Percentiles rank a stretch among this genome's conserved stretches.
These are phyloP conservation scores for Russula olivacea DNA, from an alignment of 768 basidiomycete species.

Conservation along the genomic window DNA sequence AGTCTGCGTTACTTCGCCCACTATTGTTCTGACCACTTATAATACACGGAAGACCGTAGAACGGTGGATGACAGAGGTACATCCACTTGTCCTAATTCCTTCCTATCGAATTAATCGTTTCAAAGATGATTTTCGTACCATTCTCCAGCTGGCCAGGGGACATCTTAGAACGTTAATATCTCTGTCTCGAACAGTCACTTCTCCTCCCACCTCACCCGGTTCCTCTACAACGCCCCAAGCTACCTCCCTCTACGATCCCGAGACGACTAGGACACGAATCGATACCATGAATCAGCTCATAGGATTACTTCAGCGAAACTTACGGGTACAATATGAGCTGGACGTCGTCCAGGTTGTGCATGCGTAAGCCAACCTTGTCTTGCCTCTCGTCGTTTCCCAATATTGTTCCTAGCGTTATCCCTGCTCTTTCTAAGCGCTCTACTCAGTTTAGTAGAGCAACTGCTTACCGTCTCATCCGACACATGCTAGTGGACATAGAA, in stretches of 20 bases:
- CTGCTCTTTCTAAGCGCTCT: constrained; percentile 68
- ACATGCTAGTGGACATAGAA: constrained; percentile 66
- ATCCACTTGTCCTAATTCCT: background rate
- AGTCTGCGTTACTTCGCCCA: background rate
- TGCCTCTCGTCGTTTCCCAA: constrained; percentile 1
- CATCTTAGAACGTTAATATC: constrained; percentile 52
- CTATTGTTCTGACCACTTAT: background rate
- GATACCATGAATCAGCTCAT: constrained; percentile 63
- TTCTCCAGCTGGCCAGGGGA: constrained; percentile 56
- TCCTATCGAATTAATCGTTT: background rate
- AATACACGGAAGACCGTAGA: constrained; percentile 19
- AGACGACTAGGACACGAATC: constrained; percentile 48
- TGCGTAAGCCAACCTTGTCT: constrained; percentile 48
- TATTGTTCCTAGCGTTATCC: constrained; percentile 55
- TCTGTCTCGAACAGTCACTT: constrained; percentile 36
- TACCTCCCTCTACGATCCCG: constrained; percentile 33
- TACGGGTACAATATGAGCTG: constrained; percentile 73
- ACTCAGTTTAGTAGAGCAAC: constrained; percentile 71
- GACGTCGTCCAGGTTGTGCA: constrained; percentile 63
- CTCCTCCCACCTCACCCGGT: constrained; percentile 32
- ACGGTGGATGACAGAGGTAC: constrained; percentile 24
- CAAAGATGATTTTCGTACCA: constrained; percentile 68
- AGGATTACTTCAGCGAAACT: constrained; percentile 57
- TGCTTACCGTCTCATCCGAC: constrained; percentile 79
- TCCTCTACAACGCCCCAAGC: constrained; percentile 38